Conservation (phyloP, 257 asterid species). For the Linderniella brevidens region DNA sequence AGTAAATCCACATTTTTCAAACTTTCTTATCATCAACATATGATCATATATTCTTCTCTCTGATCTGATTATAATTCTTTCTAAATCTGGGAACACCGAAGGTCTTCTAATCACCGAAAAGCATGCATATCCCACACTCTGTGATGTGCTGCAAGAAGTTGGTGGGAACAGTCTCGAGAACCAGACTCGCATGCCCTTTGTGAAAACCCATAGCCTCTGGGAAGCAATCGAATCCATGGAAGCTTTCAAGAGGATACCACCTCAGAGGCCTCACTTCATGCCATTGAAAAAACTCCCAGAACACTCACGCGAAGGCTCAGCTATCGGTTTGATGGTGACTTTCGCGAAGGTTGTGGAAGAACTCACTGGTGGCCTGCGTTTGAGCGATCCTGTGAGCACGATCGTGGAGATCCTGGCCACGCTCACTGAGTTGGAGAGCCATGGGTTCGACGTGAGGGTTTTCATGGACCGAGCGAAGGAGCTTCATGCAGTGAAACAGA, state of each 20-base stretch:
- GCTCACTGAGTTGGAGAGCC: constrained; percentile 37
- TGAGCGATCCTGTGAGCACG: constrained; percentile 23
- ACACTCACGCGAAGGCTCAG: constrained; percentile 61
- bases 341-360: constrained; percentile 42
- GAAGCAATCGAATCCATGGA: constrained; percentile 54
- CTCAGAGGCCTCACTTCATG: constrained; percentile 70
- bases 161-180: too few relatives aligned
- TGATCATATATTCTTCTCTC: too few relatives aligned
- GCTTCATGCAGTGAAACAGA: constrained; percentile 20
- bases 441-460: constrained; percentile 43
- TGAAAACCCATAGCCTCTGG: constrained; percentile 47
- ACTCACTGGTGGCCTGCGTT: constrained; percentile 24
- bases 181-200: constrained; percentile 32
- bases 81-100: too few relatives aligned
- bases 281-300: constrained; percentile 38
- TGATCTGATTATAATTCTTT: too few relatives aligned
- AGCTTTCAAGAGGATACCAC: constrained; percentile 45
- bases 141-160: too few relatives aligned
- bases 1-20: too few relatives aligned
- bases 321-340: constrained; percentile 64
- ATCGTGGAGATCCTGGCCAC: constrained; percentile 38
- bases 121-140: too few relatives aligned
- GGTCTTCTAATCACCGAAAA: too few relatives aligned
- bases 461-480: constrained; percentile 20
- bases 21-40: too few relatives aligned